These are phyloP conservation scores for Umbelopsis sp. DNA, from an alignment of 192 early-diverging fungal species.

Conservation along the genomic window DNA sequence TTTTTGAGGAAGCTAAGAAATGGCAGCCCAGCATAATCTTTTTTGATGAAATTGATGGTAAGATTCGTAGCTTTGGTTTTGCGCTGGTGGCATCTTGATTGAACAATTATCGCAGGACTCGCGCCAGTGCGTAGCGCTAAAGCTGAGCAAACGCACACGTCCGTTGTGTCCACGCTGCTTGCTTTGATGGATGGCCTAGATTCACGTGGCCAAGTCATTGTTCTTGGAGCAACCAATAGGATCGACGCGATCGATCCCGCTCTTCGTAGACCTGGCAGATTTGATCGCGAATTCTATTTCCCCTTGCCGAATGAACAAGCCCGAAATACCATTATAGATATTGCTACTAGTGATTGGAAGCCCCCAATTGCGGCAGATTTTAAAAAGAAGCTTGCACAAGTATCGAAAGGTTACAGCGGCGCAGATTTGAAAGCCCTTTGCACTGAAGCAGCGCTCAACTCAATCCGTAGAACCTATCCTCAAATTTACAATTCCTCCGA, in stretches of 20 bases:
- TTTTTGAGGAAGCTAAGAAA: slow-evolving; percentile 73
- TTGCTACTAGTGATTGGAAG: slow-evolving; percentile 58
- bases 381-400: slow-evolving; percentile 50
- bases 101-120: slow-evolving; percentile 32
- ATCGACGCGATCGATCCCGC: slow-evolving; percentile 80
- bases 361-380: slow-evolving; percentile 51
- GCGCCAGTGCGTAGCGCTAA: slow-evolving; percentile 67
- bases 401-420: slow-evolving; percentile 68
- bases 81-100: not conserved
- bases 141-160: slow-evolving; percentile 69
- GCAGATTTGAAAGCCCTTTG: slow-evolving; percentile 73
- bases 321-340: slow-evolving; percentile 66
- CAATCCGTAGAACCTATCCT: slow-evolving; percentile 68
- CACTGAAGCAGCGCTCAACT: slow-evolving; percentile 71
- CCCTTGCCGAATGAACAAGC: slow-evolving; percentile 62
- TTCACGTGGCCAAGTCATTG: slow-evolving; percentile 68
- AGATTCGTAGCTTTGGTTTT: slow-evolving; percentile 4
- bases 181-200: slow-evolving; percentile 80
- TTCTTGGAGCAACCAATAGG: slow-evolving; percentile 78
- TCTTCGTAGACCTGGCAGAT: slow-evolving; percentile 71
- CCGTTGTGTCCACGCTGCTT: slow-evolving; percentile 73
- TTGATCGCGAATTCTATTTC: slow-evolving; percentile 77
- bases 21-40: slow-evolving; percentile 77
- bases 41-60: slow-evolving; percentile 82
- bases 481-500: slow-evolving; percentile 66